Base-by-base conservation (phyloP, 148 eudicot species). In the Rhododendron ferrugineum region DNA sequence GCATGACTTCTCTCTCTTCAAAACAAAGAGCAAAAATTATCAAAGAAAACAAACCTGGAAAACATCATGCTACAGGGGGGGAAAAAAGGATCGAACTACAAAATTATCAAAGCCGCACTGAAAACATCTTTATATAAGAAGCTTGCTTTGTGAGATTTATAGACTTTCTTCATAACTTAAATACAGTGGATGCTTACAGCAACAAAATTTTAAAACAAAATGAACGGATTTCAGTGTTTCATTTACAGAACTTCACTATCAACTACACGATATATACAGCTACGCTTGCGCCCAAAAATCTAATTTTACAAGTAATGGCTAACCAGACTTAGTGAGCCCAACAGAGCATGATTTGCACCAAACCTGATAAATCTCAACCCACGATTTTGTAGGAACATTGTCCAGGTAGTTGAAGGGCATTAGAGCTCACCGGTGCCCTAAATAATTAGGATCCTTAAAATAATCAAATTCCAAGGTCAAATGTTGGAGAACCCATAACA, bases 391-490 rank as follows among this genome's bases (percentile, higher is more conserved):
- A 14, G 0, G 49, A 40, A 76, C 6, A 73, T 42, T 49, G 34
- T 44, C 82, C 34, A n/a, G 16, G 22, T 14, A 50, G 36, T 79
- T 79, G 9, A 52, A 80, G n/a, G 83, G 9, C 52, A 80, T 9
- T 46, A 11, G 37, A 28, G 34, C 81, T 46, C 7, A 23, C 81
- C 34, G 56, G 58, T 14, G 37, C 64, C 32, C 82, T 3, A 34
- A 80, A 80, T 54, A 34, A 80, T 80, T 80, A 54, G 46, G 64
- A 60, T 60, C 49, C 49, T 58, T 60, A 58, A 81, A 42, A 4
- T 86, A 88, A 86, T 85, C 52, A 93, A 84, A 96, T 87, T 79
- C 98, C 98, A 70, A 96, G 97, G 88, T 96, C 99, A 90, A 96
- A 96, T n/a, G 95, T 89, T 37, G 99, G 99, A 66, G 88, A 58